Percentiles rank a stretch among this genome's conserved stretches.
Conservation (phyloP, 1,139 yeast genomes). For the Scheffersomyces titani region DNA sequence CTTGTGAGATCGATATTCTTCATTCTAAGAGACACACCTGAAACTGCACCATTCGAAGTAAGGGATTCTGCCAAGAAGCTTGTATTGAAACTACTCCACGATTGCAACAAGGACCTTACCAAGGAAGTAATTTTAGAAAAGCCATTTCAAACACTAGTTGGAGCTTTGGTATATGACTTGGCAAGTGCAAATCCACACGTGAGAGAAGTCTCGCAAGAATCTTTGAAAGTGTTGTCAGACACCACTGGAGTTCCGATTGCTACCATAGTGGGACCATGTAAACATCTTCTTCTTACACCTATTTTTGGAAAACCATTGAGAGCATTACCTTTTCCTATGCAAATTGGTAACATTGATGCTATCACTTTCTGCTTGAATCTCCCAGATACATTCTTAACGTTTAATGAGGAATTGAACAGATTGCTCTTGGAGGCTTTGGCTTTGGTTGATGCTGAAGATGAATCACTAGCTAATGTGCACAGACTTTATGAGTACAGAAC, state of each 20-base stretch:
- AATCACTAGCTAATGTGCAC: slow-evolving; percentile 85
- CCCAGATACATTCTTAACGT: slow-evolving; percentile 78
- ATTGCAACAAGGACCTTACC: slow-evolving; percentile 62
- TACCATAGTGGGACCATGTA: slow-evolving; percentile 78
- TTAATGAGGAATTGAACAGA: slow-evolving; percentile 85
- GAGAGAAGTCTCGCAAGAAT: slow-evolving; percentile 76
- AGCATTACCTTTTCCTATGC: slow-evolving; percentile 98
- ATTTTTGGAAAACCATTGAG: slow-evolving; percentile 95
- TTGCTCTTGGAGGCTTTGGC: slow-evolving; percentile 88
- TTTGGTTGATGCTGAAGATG: slow-evolving; percentile 96
- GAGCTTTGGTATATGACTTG: slow-evolving; percentile 86
- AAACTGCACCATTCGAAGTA: slow-evolving; percentile 82
- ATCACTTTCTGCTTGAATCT: slow-evolving; percentile 84
- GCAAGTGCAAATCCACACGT: slow-evolving; percentile 87
- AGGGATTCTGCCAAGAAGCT: slow-evolving; percentile 69
- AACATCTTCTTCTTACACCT: slow-evolving; percentile 80
- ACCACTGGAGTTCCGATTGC: slow-evolving; percentile 71
- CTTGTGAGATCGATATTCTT: slow-evolving; percentile 84
- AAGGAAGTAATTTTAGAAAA: slow-evolving; percentile 64
- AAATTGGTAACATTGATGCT: slow-evolving; percentile 96
- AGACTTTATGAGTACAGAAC: slow-evolving; percentile 85
- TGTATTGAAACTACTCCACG: slow-evolving; percentile 61
- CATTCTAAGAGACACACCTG: slow-evolving; percentile 87
- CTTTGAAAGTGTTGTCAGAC: slow-evolving; percentile 67
- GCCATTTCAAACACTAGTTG: slow-evolving; percentile 81